phyloP scores from a whole-genome alignment of 169 alveolate species.

The Plasmodium malariae region DNA sequence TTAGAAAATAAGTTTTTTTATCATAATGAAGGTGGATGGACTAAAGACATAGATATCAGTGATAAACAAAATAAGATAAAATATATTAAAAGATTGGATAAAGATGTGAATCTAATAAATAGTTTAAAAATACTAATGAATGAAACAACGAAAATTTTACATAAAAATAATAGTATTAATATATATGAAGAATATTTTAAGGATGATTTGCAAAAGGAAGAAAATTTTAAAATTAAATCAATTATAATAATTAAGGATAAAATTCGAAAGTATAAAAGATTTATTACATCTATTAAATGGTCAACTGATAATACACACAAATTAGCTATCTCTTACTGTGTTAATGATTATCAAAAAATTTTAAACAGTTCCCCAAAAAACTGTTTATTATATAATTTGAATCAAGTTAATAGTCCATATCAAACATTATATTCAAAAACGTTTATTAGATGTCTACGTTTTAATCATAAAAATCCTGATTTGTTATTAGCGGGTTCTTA shows the following conservation, averaged over 20 bases:
- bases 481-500: slow-evolving; percentile 62
- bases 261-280: slow-evolving; percentile 22
- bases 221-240: slow-evolving; percentile 63
- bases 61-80: slow-evolving; percentile 66
- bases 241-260: slow-evolving; percentile 56
- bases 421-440: slow-evolving; percentile 59
- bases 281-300: slow-evolving; percentile 69
- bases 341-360: slow-evolving; percentile 48
- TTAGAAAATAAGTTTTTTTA: slow-evolving; percentile 66
- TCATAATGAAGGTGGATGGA: slow-evolving; percentile 76
- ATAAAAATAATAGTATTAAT: slow-evolving; percentile 72
- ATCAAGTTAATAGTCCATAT: slow-evolving; percentile 55
- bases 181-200: slow-evolving; percentile 64
- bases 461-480: slow-evolving; percentile 74
- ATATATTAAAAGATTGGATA: slow-evolving; percentile 50
- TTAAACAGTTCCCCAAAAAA: slow-evolving; percentile 51
- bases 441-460: slow-evolving; percentile 60
- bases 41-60: slow-evolving; percentile 63
- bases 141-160: slow-evolving; percentile 64
- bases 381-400: slow-evolving; percentile 52
- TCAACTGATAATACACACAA: slow-evolving; percentile 45
- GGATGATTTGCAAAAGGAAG: slow-evolving; percentile 42
- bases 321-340: slow-evolving; percentile 72
- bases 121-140: slow-evolving; percentile 55
- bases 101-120: slow-evolving; percentile 55